Conservation (phyloP, 768 basidiomycete genomes). For the Lactifluus volemus region DNA sequence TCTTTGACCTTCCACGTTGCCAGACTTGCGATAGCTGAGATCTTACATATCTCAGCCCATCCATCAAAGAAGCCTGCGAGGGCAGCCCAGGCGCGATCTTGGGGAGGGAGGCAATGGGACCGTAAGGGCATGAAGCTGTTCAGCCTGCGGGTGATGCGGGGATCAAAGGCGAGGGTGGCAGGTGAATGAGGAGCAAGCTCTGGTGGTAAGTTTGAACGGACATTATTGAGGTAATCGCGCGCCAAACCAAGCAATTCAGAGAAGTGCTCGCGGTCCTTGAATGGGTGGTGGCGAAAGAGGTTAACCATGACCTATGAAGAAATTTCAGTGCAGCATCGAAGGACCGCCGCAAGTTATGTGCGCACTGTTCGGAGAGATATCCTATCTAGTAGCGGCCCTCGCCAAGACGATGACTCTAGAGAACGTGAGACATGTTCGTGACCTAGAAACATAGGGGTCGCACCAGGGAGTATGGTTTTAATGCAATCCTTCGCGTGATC, state of each 20-base stretch:
- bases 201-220: conserved; percentile 32
- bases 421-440: not conserved
- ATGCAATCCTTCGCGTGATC: conserved; percentile 61
- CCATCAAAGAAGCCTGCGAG: conserved; percentile 44
- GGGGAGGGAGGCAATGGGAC: conserved; percentile 42
- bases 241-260: conserved; percentile 33
- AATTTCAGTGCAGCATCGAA: not conserved
- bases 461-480: conserved; percentile 19
- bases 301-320: conserved; percentile 39
- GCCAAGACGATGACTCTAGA: conserved; percentile 16
- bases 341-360: not conserved
- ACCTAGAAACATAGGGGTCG: not conserved
- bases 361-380: conserved; percentile 17
- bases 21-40: conserved; percentile 38
- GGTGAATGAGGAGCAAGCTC: conserved; percentile 37
- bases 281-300: conserved; percentile 37
- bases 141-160: conserved; percentile 54
- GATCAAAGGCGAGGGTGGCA: conserved; percentile 52
- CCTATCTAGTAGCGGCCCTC: conserved; percentile 11
- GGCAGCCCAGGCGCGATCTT: conserved; percentile 43
- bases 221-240: conserved; percentile 32
- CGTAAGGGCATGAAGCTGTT: conserved; percentile 62
- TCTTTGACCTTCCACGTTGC: conserved; percentile 54
- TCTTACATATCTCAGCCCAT: conserved; percentile 41
- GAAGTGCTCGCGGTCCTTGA: conserved; percentile 31